Evolutionary conservation across 805 yeast species (phyloP), one percentile per base, ranked within the genome.

Genomic region (Schwanniomyces pseudopolymorphus): DNA sequence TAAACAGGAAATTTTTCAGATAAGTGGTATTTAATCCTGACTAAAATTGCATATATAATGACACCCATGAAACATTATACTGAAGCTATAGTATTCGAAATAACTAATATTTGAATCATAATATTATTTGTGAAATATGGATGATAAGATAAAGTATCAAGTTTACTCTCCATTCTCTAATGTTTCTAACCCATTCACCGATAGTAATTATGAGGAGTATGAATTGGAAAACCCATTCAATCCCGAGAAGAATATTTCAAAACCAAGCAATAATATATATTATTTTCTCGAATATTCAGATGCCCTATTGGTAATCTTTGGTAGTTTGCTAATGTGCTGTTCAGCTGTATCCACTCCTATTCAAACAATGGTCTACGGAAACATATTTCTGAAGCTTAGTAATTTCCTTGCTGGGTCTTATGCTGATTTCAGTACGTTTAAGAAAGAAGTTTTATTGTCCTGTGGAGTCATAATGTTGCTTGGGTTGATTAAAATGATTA

Each of bases 341-440:
- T 70, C 82, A n/a, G 81, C 90, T 0, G 58, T 79, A 2, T 78
- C 79, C 0, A 80, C 88, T 0, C 83, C 89, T 0, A 72, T 78
- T 2, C 76, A 80, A 16, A 78, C 95, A 0, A 72, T 87, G 3
- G 55, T 90, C 11, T 78, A 85, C 49, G 94, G 96, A 3, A 65
- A 77, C 45, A 73, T 86, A 0, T 87, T 91, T 19, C 56, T 60
- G 3, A 65, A 55, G 24, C 55, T 72, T 11, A 48, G 27, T 31
- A 47, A 48, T 10, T 69, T 52, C 33, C 57, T 67, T 5, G 31
- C 47, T 2, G 77, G 77, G 0, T 46, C 58, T 2, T 66, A 69
- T 50, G n/a, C 53, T 2, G 39, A 59, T 0, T 50, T 59, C 10
- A 47, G 49, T 0, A 62, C 5, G 0, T 67, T 72, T 42, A 51